phyloP scores from a whole-genome alignment of 257 asterid genomes.

The Petunia secreta region DNA sequence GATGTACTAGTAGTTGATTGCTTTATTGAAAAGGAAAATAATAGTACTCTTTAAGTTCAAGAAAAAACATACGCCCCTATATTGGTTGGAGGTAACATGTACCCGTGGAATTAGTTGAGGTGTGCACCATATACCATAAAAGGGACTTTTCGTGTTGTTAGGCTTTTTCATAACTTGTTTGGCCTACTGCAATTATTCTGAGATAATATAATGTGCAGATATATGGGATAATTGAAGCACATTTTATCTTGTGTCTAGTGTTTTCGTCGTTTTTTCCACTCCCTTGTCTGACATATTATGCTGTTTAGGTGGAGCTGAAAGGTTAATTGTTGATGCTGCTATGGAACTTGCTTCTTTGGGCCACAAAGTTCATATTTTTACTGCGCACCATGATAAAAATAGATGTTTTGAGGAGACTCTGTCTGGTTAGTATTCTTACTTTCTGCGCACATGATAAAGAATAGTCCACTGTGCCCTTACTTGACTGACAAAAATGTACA shows the following conservation, averaged over 20 bases:
- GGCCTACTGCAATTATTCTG: background rate
- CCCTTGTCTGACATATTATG: background rate
- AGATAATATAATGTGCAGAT: background rate
- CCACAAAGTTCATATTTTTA: conserved; percentile 79
- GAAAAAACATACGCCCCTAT: too few relatives aligned
- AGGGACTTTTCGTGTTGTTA: too few relatives aligned
- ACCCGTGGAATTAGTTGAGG: too few relatives aligned
- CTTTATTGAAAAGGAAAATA: too few relatives aligned
- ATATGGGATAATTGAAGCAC: background rate
- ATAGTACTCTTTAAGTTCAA: too few relatives aligned
- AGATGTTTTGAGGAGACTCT: conserved; percentile 95
- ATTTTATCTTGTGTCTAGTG: background rate
- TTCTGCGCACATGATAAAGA: background rate
- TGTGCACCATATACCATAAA: too few relatives aligned
- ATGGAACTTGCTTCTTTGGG: conserved; percentile 81
- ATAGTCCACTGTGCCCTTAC: background rate
- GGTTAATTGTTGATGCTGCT: conserved; percentile 94
- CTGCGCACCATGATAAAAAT: conserved; percentile 86
- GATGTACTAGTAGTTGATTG: too few relatives aligned
- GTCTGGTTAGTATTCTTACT: conserved; percentile 52
- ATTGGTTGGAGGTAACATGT: too few relatives aligned
- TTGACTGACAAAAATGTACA: background rate
- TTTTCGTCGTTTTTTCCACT: background rate
- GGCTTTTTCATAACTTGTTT: too few relatives aligned
- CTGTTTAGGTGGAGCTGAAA: conserved; percentile 91